Conservation (phyloP, 2,329 filamentous ascomycete genomes). For the Colletotrichum lindemuthianum region DNA sequence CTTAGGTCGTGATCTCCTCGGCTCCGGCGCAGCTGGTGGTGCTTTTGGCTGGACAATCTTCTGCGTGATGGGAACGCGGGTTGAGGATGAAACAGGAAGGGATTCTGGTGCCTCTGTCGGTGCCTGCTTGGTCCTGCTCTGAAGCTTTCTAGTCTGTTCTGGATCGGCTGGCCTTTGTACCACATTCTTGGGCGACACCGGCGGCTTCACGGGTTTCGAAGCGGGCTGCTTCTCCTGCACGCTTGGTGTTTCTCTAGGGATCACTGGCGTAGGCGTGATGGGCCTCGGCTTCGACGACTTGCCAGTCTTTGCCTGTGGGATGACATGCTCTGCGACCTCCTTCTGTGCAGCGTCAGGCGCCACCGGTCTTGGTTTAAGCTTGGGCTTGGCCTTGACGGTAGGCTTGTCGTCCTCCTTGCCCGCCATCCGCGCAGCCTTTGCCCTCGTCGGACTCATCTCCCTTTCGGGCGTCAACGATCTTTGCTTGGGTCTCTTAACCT, state of each 20-base stretch:
- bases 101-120: not conserved
- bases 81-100: not conserved
- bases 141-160: slow-evolving; percentile 2
- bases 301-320: slow-evolving; percentile 4
- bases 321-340: not conserved
- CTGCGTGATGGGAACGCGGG: not conserved
- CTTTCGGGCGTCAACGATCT: slow-evolving; percentile 47
- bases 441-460: slow-evolving; percentile 39
- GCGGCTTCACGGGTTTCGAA: slow-evolving; percentile 4
- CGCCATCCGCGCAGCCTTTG: slow-evolving; percentile 24
- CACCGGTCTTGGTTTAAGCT: slow-evolving; percentile 38
- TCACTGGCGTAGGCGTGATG: slow-evolving; percentile 1
- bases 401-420: not conserved
- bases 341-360: not conserved
- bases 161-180: not conserved
- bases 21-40: slow-evolving; percentile 18
- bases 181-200: slow-evolving; percentile 5
- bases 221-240: not conserved
- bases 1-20: slow-evolving; percentile 26
- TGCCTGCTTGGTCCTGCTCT: not conserved
- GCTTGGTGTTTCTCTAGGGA: not conserved
- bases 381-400: slow-evolving; percentile 38
- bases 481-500: slow-evolving; percentile 36
- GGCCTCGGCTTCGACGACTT: slow-evolving; percentile 6
- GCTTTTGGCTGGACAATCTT: not conserved